phyloP scores from a whole-genome alignment of 371 early-diverging fungal species.

The Apophysomyces elegans region DNA sequence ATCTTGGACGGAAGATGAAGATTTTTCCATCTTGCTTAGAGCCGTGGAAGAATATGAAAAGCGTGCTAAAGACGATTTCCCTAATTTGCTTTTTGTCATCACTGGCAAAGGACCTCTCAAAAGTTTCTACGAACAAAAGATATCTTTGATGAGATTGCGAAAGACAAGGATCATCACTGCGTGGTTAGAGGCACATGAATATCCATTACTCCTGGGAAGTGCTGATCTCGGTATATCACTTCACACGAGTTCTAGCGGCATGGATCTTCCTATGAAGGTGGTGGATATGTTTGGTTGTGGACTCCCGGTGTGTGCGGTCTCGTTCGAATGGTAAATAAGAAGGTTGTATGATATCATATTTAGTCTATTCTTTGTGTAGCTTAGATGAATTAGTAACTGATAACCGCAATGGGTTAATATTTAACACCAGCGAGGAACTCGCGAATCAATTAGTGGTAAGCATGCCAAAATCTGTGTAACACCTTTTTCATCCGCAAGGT shows the following conservation, averaged over 20 bases:
- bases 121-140: slow-evolving; percentile 66
- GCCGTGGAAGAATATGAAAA: slow-evolving; percentile 69
- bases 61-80: slow-evolving; percentile 39
- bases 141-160: slow-evolving; percentile 54
- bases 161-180: slow-evolving; percentile 74
- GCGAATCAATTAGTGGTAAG: slow-evolving; percentile 55
- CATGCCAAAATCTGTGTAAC: background rate
- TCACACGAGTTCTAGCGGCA: slow-evolving; percentile 90
- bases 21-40: slow-evolving; percentile 80
- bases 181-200: slow-evolving; percentile 85
- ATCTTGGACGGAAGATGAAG: slow-evolving; percentile 97
- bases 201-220: slow-evolving; percentile 81
- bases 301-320: slow-evolving; percentile 84
- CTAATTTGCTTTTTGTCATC: slow-evolving; percentile 79
- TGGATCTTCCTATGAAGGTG: slow-evolving; percentile 98
- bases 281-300: slow-evolving; percentile 98
- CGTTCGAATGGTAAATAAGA: slow-evolving; percentile 64
- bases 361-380: slow-evolving; percentile 40
- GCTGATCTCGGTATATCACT: slow-evolving; percentile 93
- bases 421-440: slow-evolving; percentile 71
- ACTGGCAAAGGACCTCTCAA: slow-evolving; percentile 94
- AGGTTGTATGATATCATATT: background rate
- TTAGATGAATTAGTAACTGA: slow-evolving; percentile 80
- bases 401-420: slow-evolving; percentile 80
- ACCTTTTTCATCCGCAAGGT: slow-evolving; percentile 6